Percentiles rank a stretch among this genome's conserved stretches.
phyloP scores from a whole-genome alignment of 768 basidiomycete species.

The Boletus fagicola region DNA sequence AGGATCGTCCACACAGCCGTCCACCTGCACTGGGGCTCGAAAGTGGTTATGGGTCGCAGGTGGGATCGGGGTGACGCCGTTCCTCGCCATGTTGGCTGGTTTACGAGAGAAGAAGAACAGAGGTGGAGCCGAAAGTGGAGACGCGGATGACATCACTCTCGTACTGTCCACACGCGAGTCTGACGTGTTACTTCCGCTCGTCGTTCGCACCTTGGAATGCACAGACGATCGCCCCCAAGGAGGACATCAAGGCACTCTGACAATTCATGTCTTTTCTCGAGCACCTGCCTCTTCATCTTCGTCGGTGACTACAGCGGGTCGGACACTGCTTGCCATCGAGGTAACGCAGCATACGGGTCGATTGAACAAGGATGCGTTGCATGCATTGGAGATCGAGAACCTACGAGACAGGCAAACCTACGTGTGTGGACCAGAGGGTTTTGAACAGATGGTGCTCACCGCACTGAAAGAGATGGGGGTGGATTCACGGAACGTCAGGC shows the following conservation, averaged over 20 bases:
- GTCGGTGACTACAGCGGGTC: constrained; percentile 9
- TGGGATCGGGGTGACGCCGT: constrained; percentile 67
- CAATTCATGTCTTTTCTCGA: constrained; percentile 41
- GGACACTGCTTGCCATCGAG: constrained; percentile 10
- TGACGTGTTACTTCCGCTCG: constrained; percentile 45
- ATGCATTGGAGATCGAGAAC: constrained; percentile 6
- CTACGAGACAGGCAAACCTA: constrained; percentile 35
- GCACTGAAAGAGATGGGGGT: constrained; percentile 38
- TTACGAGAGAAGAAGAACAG: neutral
- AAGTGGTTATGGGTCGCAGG: constrained; percentile 57
- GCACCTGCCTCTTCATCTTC: neutral
- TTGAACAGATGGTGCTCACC: constrained; percentile 40
- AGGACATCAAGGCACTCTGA: constrained; percentile 17
- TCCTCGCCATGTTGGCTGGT: constrained; percentile 51
- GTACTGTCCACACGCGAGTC: constrained; percentile 56
- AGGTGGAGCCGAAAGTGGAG: neutral
- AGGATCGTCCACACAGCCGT: neutral
- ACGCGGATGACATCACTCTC: constrained; percentile 41
- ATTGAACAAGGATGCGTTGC: constrained; percentile 11
- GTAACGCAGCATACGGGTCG: constrained; percentile 22
- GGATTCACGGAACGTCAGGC: constrained; percentile 31
- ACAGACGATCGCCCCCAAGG: neutral
- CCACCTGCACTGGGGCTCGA: neutral
- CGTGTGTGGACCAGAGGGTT: constrained; percentile 50
- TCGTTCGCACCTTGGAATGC: constrained; percentile 8